These are phyloP conservation scores for Coffea eugenioides DNA, from an alignment of 257 asterid genomes.

Conservation along the genomic window DNA sequence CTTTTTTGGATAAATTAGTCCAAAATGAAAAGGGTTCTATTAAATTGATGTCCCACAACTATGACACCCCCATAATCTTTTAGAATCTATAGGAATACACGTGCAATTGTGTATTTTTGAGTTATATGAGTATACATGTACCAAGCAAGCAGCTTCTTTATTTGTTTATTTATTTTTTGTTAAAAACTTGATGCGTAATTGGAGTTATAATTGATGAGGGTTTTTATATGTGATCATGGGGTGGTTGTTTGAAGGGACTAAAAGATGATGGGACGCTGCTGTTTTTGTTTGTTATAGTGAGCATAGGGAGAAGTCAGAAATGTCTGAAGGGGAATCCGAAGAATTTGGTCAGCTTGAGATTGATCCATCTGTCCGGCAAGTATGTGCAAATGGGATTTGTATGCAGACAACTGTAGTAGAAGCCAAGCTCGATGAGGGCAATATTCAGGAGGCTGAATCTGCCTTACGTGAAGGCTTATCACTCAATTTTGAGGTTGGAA, in stretches of 20 bases:
- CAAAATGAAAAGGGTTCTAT: not conserved
- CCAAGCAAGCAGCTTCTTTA: not conserved
- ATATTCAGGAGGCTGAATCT: conserved; percentile 96
- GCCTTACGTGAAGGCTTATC: conserved; percentile 90
- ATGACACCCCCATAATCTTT: too few relatives aligned
- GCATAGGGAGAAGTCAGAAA: conserved; percentile 34
- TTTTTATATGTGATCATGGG: conserved; percentile 7
- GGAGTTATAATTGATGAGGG: not conserved
- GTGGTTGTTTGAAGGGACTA: conserved; percentile 1
- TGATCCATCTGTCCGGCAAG: conserved; percentile 58
- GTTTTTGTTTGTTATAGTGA: conserved; percentile 35
- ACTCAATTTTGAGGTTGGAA: conserved; percentile 81
- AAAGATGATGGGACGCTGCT: conserved; percentile 24
- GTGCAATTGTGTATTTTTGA: not conserved
- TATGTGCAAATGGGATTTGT: conserved; percentile 77
- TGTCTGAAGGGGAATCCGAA: conserved; percentile 70
- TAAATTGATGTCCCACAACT: not conserved
- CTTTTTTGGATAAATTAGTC: not conserved
- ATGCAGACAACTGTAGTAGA: conserved; percentile 67
- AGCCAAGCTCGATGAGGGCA: conserved; percentile 94
- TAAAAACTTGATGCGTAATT: not conserved
- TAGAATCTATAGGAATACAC: not conserved
- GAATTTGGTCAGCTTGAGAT: conserved; percentile 38
- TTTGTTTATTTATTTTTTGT: not conserved
- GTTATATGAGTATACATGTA: not conserved